Conservation (phyloP, 495 filamentous ascomycete genomes). For the Neurospora sp. region DNA sequence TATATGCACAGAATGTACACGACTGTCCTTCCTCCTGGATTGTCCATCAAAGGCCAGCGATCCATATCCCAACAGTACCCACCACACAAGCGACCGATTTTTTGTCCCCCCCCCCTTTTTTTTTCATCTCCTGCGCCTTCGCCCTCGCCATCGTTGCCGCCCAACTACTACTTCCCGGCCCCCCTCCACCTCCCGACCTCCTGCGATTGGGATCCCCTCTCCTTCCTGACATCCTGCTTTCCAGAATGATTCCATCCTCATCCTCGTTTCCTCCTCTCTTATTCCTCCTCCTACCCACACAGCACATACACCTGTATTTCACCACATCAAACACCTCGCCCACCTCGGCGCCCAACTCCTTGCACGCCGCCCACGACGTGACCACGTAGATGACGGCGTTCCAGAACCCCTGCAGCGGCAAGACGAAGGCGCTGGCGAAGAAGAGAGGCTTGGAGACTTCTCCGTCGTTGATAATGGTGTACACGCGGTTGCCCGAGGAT, state of each 20-base stretch:
- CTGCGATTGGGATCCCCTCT: neutral
- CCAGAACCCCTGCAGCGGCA: constrained; percentile 82
- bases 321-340: neutral
- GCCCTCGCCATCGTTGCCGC: neutral
- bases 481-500: constrained; percentile 71
- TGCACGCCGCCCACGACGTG: constrained; percentile 45
- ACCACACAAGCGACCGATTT: neutral
- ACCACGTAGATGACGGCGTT: constrained; percentile 71
- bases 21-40: neutral
- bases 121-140: constrained; percentile 8
- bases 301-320: neutral
- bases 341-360: constrained; percentile 17
- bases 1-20: neutral
- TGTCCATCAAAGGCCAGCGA: neutral
- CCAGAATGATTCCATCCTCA: neutral
- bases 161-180: neutral
- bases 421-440: constrained; percentile 61
- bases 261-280: neutral
- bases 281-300: neutral
- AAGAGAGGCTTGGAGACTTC: constrained; percentile 50
- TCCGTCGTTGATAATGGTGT: constrained; percentile 47
- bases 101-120: neutral
- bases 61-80: neutral
- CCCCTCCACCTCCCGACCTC: neutral
- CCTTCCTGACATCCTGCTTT: neutral